Evolutionary conservation across 106 monocot species (phyloP).

Genomic region (Dendrobium catenatum): DNA sequence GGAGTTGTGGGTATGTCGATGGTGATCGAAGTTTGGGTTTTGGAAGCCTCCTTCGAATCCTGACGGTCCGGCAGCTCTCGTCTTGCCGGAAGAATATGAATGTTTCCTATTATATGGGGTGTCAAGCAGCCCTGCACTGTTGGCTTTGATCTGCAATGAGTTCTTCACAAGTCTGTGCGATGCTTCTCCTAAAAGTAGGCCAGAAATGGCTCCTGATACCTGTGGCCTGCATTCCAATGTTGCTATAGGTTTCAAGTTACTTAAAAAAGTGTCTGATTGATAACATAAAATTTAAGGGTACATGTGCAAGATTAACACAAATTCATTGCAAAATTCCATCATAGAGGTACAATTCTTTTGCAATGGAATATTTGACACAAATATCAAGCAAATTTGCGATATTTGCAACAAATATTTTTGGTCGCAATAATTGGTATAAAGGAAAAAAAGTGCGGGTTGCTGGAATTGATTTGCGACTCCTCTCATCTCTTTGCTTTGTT

Average conservation of each 20-base stretch:
- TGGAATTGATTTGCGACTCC: too few relatives aligned
- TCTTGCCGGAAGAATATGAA: constrained; percentile 13
- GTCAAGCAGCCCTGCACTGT: constrained; percentile 30
- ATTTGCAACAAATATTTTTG: too few relatives aligned
- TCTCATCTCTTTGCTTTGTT: too few relatives aligned
- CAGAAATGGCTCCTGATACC: constrained; percentile 75
- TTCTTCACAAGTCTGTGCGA: constrained; percentile 83
- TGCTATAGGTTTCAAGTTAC: background rate
- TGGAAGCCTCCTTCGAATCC: constrained; percentile 44
- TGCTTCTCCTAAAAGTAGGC: constrained; percentile 62
- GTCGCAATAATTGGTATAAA: too few relatives aligned
- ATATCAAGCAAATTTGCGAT: too few relatives aligned
- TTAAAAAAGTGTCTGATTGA: background rate
- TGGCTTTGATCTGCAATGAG: constrained; percentile 53
- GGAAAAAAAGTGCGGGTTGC: too few relatives aligned
- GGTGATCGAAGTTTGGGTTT: constrained; percentile 4
- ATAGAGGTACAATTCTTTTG: too few relatives aligned
- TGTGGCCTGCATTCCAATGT: constrained; percentile 47
- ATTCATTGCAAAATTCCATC: too few relatives aligned
- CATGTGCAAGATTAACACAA: background rate
- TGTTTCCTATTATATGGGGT: constrained; percentile 19
- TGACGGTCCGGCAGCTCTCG: constrained; percentile 35
- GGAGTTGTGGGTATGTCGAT: background rate
- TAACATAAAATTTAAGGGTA: background rate
- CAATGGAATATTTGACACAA: too few relatives aligned